These are phyloP conservation scores for Panellus pusillus DNA, from an alignment of 768 basidiomycete genomes.

Conservation along the genomic window DNA sequence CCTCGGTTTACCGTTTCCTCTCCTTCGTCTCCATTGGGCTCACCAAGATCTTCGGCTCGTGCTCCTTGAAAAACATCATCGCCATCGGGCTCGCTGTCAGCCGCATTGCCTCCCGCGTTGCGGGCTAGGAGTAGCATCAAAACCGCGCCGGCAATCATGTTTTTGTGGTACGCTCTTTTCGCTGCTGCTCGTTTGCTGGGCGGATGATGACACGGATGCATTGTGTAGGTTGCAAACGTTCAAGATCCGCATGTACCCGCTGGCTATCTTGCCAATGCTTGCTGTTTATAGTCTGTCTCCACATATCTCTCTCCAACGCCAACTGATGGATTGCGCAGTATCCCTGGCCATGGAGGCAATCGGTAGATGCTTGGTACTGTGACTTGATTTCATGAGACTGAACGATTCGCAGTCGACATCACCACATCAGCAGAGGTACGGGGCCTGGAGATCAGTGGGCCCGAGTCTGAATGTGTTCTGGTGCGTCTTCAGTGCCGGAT, in stretches of 20 bases:
- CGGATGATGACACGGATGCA: too few species aligned
- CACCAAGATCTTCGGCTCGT: constrained; percentile 83
- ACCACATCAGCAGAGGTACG: constrained; percentile 57
- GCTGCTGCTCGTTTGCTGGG: neutral
- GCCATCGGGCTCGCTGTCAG: constrained; percentile 76
- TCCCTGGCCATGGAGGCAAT: constrained; percentile 17
- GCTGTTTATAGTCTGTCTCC: constrained; percentile 33
- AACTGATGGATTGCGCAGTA: neutral
- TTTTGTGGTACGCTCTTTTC: constrained; percentile 55
- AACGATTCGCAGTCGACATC: constrained; percentile 2
- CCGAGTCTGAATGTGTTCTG: constrained; percentile 76
- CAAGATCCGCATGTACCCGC: constrained; percentile 13
- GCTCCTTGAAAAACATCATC: constrained; percentile 80
- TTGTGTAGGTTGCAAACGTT: constrained; percentile 25
- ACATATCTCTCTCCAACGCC: neutral
- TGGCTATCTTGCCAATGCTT: constrained; percentile 35
- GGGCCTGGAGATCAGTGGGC: constrained; percentile 54
- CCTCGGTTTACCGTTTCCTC: constrained; percentile 81
- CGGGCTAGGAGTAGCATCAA: constrained; percentile 71
- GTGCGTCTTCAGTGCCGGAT: constrained; percentile 35
- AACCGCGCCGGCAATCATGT: constrained; percentile 75
- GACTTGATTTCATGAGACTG: neutral
- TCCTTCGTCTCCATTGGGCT: constrained; percentile 76
- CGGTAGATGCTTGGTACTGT: neutral
- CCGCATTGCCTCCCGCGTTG: constrained; percentile 77